Conservation (phyloP, 2,329 filamentous ascomycete genomes). For the Colletotrichum somersetense region DNA sequence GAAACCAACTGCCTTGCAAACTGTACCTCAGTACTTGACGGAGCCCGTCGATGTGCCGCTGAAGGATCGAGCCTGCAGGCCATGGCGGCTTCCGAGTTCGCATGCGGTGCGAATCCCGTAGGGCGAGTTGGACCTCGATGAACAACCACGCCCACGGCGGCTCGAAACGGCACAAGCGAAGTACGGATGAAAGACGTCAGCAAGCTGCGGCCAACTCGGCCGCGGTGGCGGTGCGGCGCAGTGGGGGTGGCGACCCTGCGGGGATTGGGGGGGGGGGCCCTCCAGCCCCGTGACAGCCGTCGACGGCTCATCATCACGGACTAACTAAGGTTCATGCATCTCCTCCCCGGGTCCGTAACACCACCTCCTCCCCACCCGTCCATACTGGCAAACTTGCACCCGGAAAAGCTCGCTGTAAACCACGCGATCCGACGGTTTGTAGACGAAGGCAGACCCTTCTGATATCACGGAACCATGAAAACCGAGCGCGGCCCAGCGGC, state of each 20-base stretch:
- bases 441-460: not conserved
- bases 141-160: not conserved
- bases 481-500: constrained; percentile 6
- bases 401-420: not conserved
- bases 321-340: constrained; percentile 23
- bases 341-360: constrained; percentile 6
- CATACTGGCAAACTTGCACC: not conserved
- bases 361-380: not conserved
- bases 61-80: not conserved
- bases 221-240: constrained; percentile 26
- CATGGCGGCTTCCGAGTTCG: not conserved
- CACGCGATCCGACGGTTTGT: too few relatives aligned
- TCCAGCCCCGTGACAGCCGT: constrained; percentile 19
- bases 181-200: constrained; percentile 23
- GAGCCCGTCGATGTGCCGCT: not conserved
- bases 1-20: too few relatives aligned
- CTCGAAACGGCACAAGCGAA: not conserved
- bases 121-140: not conserved
- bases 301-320: constrained; percentile 11
- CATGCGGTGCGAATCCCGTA: not conserved
- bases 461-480: constrained; percentile 8
- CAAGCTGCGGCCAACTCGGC: constrained; percentile 12
- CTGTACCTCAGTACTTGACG: not conserved
- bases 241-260: constrained; percentile 22
- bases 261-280: not conserved